These are phyloP conservation scores for Passalora sequoiae DNA, from an alignment of 2,329 filamentous ascomycete species.

Conservation along the genomic window DNA sequence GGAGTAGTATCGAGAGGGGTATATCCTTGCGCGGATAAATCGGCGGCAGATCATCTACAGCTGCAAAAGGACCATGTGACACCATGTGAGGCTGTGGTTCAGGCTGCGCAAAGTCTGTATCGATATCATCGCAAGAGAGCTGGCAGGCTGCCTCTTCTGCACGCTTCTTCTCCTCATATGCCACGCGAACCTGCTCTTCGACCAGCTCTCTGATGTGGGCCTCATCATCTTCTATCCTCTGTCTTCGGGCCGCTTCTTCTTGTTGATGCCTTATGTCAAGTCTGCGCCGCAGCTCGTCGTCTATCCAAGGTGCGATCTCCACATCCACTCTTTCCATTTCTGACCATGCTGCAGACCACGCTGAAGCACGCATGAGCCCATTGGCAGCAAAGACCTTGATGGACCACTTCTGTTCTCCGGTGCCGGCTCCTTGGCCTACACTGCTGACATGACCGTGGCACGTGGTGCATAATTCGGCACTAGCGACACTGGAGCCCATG, in stretches of 20 bases:
- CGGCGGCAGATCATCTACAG: slow-evolving; percentile 25
- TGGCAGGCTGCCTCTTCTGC: not conserved
- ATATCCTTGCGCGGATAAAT: slow-evolving; percentile 40
- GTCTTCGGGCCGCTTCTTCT: slow-evolving; percentile 36
- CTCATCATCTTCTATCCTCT: slow-evolving; percentile 33
- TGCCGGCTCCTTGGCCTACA: slow-evolving; percentile 34
- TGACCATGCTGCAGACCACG: slow-evolving; percentile 89
- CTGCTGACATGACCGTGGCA: slow-evolving; percentile 35
- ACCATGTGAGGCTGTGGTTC: not conserved
- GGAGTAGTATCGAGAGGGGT: slow-evolving; percentile 48
- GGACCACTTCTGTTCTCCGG: slow-evolving; percentile 57
- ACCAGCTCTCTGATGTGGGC: slow-evolving; percentile 15
- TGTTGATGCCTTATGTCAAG: slow-evolving; percentile 49
- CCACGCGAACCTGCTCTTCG: slow-evolving; percentile 22
- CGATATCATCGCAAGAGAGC: not conserved
- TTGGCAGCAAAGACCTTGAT: slow-evolving; percentile 93
- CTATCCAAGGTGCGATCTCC: slow-evolving; percentile 73
- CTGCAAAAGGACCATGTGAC: not conserved
- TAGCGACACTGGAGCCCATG: slow-evolving; percentile 26
- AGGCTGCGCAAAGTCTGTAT: not conserved
- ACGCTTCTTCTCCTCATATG: slow-evolving; percentile 7
- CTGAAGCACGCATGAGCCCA: slow-evolving; percentile 83
- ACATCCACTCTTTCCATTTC: slow-evolving; percentile 99
- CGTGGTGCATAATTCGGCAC: slow-evolving; percentile 30
- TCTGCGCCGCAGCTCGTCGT: slow-evolving; percentile 53